Evolutionary conservation across 1,284 basidiomycete genomes (phyloP).

Genomic region (Phylloporus sp.): DNA sequence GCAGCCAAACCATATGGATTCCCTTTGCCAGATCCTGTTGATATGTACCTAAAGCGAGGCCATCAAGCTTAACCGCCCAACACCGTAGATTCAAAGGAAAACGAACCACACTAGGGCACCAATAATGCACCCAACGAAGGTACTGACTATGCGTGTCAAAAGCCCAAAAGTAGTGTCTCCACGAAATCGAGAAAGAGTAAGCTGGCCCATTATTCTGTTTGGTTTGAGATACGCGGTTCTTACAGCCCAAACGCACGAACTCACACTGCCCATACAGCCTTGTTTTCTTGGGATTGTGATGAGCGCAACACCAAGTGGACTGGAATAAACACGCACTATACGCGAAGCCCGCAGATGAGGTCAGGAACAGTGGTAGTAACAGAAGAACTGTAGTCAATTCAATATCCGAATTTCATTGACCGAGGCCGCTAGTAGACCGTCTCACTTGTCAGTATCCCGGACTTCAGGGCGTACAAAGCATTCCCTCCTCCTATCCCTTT

Average conservation of each 20-base stretch:
- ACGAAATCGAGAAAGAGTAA: slow-evolving; percentile 69
- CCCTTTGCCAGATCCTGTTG: slow-evolving; percentile 64
- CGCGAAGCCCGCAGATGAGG: slow-evolving; percentile 57
- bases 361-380: slow-evolving; percentile 63
- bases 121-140: slow-evolving; percentile 70
- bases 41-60: slow-evolving; percentile 64
- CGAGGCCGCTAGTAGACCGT: neutral
- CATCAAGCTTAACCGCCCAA: neutral
- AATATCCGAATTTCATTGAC: neutral
- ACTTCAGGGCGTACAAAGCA: slow-evolving; percentile 79
- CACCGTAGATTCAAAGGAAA: neutral
- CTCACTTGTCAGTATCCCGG: slow-evolving; percentile 65
- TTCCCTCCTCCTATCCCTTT: slow-evolving; percentile 58
- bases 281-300: slow-evolving; percentile 44
- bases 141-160: slow-evolving; percentile 63
- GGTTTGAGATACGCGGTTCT: slow-evolving; percentile 1
- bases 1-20: slow-evolving; percentile 79
- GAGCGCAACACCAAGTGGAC: neutral
- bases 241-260: slow-evolving; percentile 14
- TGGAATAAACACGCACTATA: slow-evolving; percentile 49
- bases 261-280: slow-evolving; percentile 62
- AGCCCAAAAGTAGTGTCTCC: slow-evolving; percentile 80
- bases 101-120: slow-evolving; percentile 75
- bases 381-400: slow-evolving; percentile 50
- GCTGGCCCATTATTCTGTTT: slow-evolving; percentile 69